A percentile compares a stretch with the other conserved stretches of the same genome.
Evolutionary conservation across 1,284 basidiomycete species (phyloP).

Genomic region (Trametes hirsuta): DNA sequence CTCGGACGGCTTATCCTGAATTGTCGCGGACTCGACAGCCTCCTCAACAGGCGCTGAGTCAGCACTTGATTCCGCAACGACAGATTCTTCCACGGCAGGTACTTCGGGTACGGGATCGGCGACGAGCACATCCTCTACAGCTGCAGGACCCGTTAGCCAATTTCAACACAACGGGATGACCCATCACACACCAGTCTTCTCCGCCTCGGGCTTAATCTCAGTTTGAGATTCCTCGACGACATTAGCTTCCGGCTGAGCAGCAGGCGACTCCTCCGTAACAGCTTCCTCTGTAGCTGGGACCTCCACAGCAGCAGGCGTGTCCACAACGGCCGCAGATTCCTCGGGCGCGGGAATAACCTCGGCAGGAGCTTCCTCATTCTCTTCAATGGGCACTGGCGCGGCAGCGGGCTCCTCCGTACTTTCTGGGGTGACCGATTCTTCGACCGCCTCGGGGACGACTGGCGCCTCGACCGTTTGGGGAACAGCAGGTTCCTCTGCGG

Average conservation of each 20-base stretch:
- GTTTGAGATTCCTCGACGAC: not conserved
- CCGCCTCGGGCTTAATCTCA: not conserved
- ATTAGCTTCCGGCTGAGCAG: not conserved
- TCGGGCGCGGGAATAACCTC: not conserved
- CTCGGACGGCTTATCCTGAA: conserved; percentile 3
- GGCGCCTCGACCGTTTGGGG: not conserved
- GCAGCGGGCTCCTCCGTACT: not conserved
- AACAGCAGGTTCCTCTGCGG: not conserved
- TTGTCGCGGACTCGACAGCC: not conserved
- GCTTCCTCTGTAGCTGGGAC: not conserved
- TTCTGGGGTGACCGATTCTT: not conserved
- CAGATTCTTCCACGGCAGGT: not conserved
- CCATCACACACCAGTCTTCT: not conserved
- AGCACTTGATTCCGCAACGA: not conserved
- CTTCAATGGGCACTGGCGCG: not conserved
- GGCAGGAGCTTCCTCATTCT: not conserved
- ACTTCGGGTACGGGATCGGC: not conserved
- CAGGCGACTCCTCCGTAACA: not conserved
- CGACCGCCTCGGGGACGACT: not conserved
- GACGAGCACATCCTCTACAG: not conserved
- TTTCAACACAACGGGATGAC: not conserved
- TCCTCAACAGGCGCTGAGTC: conserved; percentile 1
- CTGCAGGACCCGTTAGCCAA: not conserved
- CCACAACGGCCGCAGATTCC: not conserved
- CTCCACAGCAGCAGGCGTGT: not conserved